Evolutionary conservation across 2,329 filamentous ascomycete genomes (phyloP), one percentile per base, ranked within the genome.

Genomic region (Cryphonectria parasitica): DNA sequence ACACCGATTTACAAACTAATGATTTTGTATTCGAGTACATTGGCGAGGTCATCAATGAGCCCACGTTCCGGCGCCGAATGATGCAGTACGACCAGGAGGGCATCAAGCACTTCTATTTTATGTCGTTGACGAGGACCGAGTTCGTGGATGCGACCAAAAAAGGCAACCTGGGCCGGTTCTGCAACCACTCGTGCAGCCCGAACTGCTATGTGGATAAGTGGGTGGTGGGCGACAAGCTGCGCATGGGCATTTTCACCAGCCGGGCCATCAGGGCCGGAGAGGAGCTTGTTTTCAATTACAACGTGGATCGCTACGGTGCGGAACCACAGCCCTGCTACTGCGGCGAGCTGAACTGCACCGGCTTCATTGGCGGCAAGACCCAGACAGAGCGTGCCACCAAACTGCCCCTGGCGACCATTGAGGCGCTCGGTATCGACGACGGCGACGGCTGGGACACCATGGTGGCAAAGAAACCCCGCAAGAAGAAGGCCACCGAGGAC

Each of bases 141-240:
- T 99, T 98, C 78, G 94, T 99, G 71, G 96, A 99, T 82, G 96
- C 96, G 31, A 99, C 96, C 13, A 97, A 96, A 79, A 97, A 94
- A 80, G 96, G 96, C 66, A 98, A 98, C 75, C 88, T 99, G 7
- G 96, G 95, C 66, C 91, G 96, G 41, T 99, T 99, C 79, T 99
- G 96, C 88, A 99, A 99, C 78, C 96, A 99, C 80, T 98, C 96
- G 11, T 99, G 96, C 87, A 97, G 96, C 80, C 96, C 96, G 25
- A 99, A 99, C 79, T 98, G 95, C 82, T 98, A 97, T 81, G 95
- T 99, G 74, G 96, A 99, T 86, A 99, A 99, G 83, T 99, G 96
- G 96, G 95, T 98, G 71, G 94, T 99, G 45, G 95, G 94, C 25
- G 93, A 97, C 77, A 98, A 98, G 84, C 85, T 98, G 79, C 95